phyloP scores from a whole-genome alignment of 441 rosid genomes.

The Syzygium malaccense region DNA sequence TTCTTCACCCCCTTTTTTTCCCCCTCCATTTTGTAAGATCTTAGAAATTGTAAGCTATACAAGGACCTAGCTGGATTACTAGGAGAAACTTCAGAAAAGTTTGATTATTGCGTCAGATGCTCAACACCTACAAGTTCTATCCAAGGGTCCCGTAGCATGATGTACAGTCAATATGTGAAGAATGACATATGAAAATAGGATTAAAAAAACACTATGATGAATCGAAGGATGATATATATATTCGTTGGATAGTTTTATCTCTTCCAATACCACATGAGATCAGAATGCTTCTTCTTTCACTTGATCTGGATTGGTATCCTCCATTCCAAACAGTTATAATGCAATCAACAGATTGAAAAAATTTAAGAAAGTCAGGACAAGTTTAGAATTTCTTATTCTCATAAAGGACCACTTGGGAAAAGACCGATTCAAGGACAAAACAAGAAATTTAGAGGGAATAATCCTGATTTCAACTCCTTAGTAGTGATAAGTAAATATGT shows the following conservation, averaged over 20 bases:
- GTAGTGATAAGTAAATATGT: neutral
- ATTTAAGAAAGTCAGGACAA: neutral
- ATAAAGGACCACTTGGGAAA: neutral
- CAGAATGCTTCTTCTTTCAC: accelerated
- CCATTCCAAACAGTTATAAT: neutral
- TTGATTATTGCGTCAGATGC: neutral
- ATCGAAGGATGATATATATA: too few relatives aligned
- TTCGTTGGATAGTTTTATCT: neutral
- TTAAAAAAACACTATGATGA: too few relatives aligned
- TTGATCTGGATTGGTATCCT: accelerated
- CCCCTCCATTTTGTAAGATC: neutral
- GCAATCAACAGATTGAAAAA: neutral
- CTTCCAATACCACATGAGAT: neutral
- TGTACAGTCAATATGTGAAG: neutral
- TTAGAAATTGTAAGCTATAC: neutral
- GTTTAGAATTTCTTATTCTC: neutral
- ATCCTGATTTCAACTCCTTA: accelerated
- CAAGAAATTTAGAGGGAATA: neutral
- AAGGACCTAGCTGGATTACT: neutral
- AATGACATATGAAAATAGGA: too few relatives aligned
- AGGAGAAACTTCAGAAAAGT: neutral
- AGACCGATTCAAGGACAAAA: neutral
- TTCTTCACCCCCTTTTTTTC: accelerated
- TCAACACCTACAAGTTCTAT: too few relatives aligned
- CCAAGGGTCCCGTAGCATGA: neutral